phyloP scores from a whole-genome alignment of 2,329 filamentous ascomycete species.

The Spiromastix sp. region DNA sequence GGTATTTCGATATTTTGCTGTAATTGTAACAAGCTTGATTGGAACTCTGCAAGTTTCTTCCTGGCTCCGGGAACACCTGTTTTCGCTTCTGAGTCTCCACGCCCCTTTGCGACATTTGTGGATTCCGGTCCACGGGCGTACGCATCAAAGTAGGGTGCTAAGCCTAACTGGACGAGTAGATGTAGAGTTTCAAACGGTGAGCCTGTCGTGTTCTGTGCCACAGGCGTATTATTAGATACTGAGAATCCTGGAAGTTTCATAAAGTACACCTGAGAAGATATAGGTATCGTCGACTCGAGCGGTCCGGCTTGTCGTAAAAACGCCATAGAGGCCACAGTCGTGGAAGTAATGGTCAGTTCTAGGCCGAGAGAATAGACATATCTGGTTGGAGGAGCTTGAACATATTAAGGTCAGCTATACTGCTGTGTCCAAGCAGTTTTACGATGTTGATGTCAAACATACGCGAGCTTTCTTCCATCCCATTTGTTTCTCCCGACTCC shows the following conservation, averaged over 20 bases:
- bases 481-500: conserved; percentile 30
- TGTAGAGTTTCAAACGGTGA: conserved; percentile 90
- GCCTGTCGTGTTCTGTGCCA: conserved; percentile 60
- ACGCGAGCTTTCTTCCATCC: conserved; percentile 30
- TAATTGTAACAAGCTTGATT: conserved; percentile 78
- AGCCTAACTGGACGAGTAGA: conserved; percentile 78
- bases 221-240: conserved; percentile 53
- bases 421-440: background rate
- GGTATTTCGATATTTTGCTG: conserved; percentile 98
- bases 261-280: conserved; percentile 83
- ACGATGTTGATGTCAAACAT: conserved; percentile 13
- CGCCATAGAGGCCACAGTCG: conserved; percentile 76
- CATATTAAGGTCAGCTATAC: background rate
- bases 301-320: conserved; percentile 83
- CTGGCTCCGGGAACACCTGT: conserved; percentile 95
- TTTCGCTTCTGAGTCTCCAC: conserved; percentile 79
- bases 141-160: conserved; percentile 95
- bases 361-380: conserved; percentile 73
- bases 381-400: conserved; percentile 22
- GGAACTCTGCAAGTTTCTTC: conserved; percentile 90
- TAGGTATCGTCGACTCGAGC: conserved; percentile 71
- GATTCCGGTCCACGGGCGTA: conserved; percentile 75
- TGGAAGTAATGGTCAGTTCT: conserved; percentile 64
- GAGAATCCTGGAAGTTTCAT: conserved; percentile 81
- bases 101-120: conserved; percentile 54